A percentile compares a stretch with the other conserved stretches of the same genome.
Conservation (phyloP, 139 green algal genomes). For the Pleodorina starrii region DNA sequence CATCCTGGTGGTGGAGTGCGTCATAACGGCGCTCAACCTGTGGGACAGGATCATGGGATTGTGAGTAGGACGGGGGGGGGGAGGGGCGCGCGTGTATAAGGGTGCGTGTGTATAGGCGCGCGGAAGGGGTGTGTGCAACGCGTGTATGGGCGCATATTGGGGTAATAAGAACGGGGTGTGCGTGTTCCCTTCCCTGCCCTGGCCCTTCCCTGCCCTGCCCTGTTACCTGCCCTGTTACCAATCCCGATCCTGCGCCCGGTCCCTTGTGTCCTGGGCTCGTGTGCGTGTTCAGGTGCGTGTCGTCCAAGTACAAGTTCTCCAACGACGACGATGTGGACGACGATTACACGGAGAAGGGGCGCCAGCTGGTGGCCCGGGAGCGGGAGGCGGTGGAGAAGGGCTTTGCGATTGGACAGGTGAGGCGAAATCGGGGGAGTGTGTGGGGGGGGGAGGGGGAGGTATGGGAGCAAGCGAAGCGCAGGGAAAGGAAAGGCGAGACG, state of each 20-base stretch:
- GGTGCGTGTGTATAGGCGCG: too few relatives aligned
- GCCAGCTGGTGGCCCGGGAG: slow-evolving; percentile 53
- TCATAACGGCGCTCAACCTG: slow-evolving; percentile 70
- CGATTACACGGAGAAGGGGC: slow-evolving; percentile 73
- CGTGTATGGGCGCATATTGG: too few relatives aligned
- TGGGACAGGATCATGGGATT: slow-evolving; percentile 65
- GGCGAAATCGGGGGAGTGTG: not conserved
- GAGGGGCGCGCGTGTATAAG: slow-evolving; percentile 2
- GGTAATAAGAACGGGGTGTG: too few relatives aligned
- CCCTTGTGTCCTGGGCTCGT: too few relatives aligned
- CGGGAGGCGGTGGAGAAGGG: slow-evolving; percentile 55
- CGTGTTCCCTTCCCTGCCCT: too few relatives aligned
- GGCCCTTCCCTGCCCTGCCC: too few relatives aligned
- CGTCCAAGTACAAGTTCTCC: slow-evolving; percentile 63
- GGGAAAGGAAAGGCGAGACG: too few relatives aligned
- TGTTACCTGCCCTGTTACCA: too few relatives aligned
- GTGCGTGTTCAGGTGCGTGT: slow-evolving; percentile 4
- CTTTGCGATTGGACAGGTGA: slow-evolving; percentile 54
- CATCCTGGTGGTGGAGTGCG: slow-evolving; percentile 77
- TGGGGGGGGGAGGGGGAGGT: too few relatives aligned
- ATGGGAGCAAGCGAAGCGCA: too few relatives aligned
- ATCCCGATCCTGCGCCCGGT: too few relatives aligned
- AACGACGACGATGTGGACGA: slow-evolving; percentile 81
- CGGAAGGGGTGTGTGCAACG: too few relatives aligned
- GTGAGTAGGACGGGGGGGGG: slow-evolving; percentile 34